phyloP scores from a whole-genome alignment of 495 filamentous ascomycete genomes.

The Penicillium lagena region DNA sequence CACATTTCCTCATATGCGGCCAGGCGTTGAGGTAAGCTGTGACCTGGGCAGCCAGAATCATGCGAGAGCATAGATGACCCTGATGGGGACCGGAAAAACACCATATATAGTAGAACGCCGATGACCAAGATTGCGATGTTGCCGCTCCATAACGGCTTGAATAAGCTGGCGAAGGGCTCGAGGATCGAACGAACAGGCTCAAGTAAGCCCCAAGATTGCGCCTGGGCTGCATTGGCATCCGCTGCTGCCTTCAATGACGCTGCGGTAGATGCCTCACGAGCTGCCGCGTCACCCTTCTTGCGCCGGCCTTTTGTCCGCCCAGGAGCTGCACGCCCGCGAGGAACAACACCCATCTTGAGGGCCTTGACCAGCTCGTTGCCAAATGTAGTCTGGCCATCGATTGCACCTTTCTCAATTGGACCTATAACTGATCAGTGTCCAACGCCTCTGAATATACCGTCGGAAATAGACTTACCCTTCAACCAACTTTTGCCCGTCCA shows the following conservation, averaged over 20 bases:
- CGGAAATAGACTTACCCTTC: constrained; percentile 58
- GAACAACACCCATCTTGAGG: constrained; percentile 65
- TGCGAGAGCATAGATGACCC: constrained; percentile 25
- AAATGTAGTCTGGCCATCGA: constrained; percentile 80
- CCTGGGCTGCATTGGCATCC: constrained; percentile 30
- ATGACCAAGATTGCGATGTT: constrained; percentile 51
- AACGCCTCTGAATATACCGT: background rate
- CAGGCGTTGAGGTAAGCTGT: constrained; percentile 53
- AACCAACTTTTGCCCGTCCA: constrained; percentile 99
- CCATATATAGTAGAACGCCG: constrained; percentile 48
- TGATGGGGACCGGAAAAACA: constrained; percentile 53
- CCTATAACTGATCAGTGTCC: constrained; percentile 42
- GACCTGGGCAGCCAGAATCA: constrained; percentile 30
- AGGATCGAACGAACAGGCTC: constrained; percentile 69
- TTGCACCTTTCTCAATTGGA: constrained; percentile 92
- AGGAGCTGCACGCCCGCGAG: constrained; percentile 44
- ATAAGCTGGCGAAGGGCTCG: constrained; percentile 62
- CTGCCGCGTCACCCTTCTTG: constrained; percentile 47
- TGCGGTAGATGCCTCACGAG: constrained; percentile 21
- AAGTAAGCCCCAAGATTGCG: constrained; percentile 68
- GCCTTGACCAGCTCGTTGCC: constrained; percentile 67
- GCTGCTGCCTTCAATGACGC: constrained; percentile 39
- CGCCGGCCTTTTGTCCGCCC: constrained; percentile 42
- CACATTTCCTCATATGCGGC: constrained; percentile 93
- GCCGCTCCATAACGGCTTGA: constrained; percentile 63